Evolutionary conservation across 768 basidiomycete species (phyloP).

Genomic region (Dioszegia crocea): DNA sequence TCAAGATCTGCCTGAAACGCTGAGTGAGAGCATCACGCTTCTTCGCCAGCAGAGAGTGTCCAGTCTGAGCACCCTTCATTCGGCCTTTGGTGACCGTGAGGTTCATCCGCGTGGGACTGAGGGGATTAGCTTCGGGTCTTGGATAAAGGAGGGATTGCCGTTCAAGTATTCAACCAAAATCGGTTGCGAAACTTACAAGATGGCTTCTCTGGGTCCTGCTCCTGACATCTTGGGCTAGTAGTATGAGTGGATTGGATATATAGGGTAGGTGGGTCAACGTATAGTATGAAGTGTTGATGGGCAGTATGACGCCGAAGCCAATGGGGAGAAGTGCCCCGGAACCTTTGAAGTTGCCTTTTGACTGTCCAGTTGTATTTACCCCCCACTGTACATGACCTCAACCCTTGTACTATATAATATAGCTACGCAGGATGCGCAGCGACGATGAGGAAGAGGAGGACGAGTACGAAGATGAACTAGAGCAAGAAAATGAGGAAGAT

Average conservation of each 20-base stretch:
- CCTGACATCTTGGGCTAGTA: conserved; percentile 67
- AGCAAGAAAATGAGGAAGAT: conserved; percentile 62
- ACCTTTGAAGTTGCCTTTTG: background rate
- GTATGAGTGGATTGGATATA: background rate
- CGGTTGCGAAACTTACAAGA: conserved; percentile 59
- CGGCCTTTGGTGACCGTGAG: conserved; percentile 72
- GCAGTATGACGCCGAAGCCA: background rate
- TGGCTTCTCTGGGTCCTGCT: conserved; percentile 79
- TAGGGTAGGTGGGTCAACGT: background rate
- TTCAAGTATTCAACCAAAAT: too few relatives aligned
- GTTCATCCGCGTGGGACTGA: conserved; percentile 90
- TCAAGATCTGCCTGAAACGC: conserved; percentile 86
- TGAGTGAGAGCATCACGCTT: conserved; percentile 95
- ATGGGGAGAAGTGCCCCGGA: background rate
- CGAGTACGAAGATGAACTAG: conserved; percentile 57
- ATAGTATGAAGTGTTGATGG: background rate
- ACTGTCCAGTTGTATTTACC: too few relatives aligned
- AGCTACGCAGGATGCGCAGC: too few relatives aligned
- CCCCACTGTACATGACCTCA: too few relatives aligned
- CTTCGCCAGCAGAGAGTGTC: conserved; percentile 91
- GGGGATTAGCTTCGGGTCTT: background rate
- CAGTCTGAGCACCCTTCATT: conserved; percentile 87
- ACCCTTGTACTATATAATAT: too few relatives aligned
- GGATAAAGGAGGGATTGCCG: background rate
- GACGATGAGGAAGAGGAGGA: conserved; percentile 61